phyloP scores from a whole-genome alignment of 2,329 filamentous ascomycete species.

The Colletotrichum sp. region DNA sequence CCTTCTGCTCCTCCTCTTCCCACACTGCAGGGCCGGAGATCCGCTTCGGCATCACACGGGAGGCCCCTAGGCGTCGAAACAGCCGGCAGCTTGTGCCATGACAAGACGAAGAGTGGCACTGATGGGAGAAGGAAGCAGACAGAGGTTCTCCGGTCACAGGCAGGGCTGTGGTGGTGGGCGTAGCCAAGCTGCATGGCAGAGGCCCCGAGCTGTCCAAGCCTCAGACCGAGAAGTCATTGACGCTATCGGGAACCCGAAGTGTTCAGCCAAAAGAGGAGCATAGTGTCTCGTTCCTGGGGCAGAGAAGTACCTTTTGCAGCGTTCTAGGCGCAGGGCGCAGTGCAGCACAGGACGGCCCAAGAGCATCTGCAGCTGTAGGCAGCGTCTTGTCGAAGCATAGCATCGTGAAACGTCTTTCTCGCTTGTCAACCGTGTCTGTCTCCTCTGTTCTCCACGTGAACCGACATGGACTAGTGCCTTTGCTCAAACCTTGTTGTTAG shows the following conservation, averaged over 20 bases:
- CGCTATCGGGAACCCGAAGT: conserved; percentile 3
- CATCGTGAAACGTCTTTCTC: conserved; percentile 17
- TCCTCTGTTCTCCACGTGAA: conserved; percentile 15
- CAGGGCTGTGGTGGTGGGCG: conserved; percentile 13
- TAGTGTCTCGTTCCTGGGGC: not conserved
- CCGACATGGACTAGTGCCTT: conserved; percentile 5
- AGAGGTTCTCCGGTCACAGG: not conserved
- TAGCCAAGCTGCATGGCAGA: conserved; percentile 17
- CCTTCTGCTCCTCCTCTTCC: not conserved
- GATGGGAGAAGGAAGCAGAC: not conserved
- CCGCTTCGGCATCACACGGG: conserved; percentile 1
- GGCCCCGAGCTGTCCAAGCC: conserved; percentile 20
- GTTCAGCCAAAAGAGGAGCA: not conserved
- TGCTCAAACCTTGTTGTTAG: conserved; percentile 8
- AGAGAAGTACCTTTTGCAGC: not conserved
- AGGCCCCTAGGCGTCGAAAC: conserved; percentile 8
- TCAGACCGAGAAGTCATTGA: conserved; percentile 11
- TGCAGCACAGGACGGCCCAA: conserved; percentile 1
- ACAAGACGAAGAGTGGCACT: conserved; percentile 3
- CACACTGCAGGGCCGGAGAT: conserved; percentile 4
- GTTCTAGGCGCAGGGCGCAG: conserved; percentile 2
- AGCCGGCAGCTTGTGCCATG: conserved; percentile 3
- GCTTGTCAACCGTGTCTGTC: conserved; percentile 4
- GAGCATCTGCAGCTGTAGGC: conserved; percentile 2
- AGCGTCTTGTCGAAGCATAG: conserved; percentile 1